Percentiles rank a stretch among this genome's conserved stretches.
phyloP scores from a whole-genome alignment of 345 rosid genomes.

The Lepidium africanum region DNA sequence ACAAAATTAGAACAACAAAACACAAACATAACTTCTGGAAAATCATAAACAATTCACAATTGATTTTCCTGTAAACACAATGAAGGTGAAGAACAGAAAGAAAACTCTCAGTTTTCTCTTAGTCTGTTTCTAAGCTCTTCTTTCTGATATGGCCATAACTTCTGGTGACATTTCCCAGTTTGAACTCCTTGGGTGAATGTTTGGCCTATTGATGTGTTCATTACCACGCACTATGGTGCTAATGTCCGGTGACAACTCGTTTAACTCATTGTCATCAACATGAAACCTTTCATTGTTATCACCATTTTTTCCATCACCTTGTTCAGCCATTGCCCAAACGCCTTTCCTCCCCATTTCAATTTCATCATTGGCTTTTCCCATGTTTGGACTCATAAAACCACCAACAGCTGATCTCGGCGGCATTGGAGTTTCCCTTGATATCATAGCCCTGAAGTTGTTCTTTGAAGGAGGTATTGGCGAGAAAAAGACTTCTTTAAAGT shows the following conservation, averaged over 20 bases:
- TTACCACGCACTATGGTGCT: slow-evolving; percentile 38
- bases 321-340: slow-evolving; percentile 74
- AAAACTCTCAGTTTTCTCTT: neutral
- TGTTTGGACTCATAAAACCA: slow-evolving; percentile 88
- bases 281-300: slow-evolving; percentile 42
- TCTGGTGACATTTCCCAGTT: slow-evolving; percentile 75
- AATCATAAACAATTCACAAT: slow-evolving; percentile 6
- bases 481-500: slow-evolving; percentile 69
- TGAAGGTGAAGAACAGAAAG: neutral
- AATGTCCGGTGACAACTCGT: slow-evolving; percentile 54
- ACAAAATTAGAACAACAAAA: neutral
- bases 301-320: slow-evolving; percentile 33
- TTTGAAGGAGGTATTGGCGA: slow-evolving; percentile 59
- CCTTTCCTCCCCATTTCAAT: slow-evolving; percentile 95
- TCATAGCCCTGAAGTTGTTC: slow-evolving; percentile 64
- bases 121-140: slow-evolving; percentile 26
- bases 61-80: neutral
- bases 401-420: slow-evolving; percentile 52
- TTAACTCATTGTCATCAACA: slow-evolving; percentile 71
- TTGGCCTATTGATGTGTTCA: slow-evolving; percentile 43
- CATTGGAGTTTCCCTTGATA: slow-evolving; percentile 51
- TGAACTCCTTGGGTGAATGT: slow-evolving; percentile 50
- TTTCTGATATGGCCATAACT: slow-evolving; percentile 75
- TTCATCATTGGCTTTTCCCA: slow-evolving; percentile 69
- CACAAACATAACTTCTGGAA: neutral